Conservation (phyloP, 106 monocot species). For the Dendrobium nobile region DNA sequence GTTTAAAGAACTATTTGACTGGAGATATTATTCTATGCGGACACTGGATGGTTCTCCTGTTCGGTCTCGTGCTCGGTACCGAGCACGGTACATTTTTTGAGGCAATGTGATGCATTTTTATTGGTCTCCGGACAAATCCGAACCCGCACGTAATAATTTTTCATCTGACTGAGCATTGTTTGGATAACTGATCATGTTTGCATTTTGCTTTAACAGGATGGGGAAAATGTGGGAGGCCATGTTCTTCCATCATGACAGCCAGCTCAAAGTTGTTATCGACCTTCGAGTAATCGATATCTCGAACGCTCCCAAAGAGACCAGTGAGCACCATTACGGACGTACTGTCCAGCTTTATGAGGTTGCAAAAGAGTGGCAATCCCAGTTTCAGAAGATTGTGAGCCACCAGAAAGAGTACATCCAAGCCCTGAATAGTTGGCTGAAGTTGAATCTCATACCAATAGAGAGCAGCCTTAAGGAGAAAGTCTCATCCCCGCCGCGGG, state of each 20-base stretch:
- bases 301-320: constrained; percentile 56
- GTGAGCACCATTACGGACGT: constrained; percentile 37
- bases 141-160: too few species aligned
- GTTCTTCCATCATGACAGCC: constrained; percentile 53
- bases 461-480: constrained; percentile 91
- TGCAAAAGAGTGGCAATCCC: constrained; percentile 50
- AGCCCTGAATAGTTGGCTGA: constrained; percentile 74
- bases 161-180: background rate
- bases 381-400: constrained; percentile 58
- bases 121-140: too few species aligned
- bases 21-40: too few species aligned
- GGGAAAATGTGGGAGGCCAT: constrained; percentile 81
- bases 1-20: background rate
- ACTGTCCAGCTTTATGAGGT: constrained; percentile 52
- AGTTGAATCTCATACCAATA: constrained; percentile 68
- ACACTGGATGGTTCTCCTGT: too few species aligned
- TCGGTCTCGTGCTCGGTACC: too few species aligned
- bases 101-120: too few species aligned
- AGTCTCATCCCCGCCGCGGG: constrained; percentile 58
- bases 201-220: constrained; percentile 45
- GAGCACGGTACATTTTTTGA: too few species aligned
- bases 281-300: constrained; percentile 48
- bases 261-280: constrained; percentile 48
- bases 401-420: constrained; percentile 79
- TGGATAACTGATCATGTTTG: background rate